These are phyloP conservation scores for Aspergillus sclerotialis DNA, from an alignment of 2,329 filamentous ascomycete genomes.

Conservation along the genomic window DNA sequence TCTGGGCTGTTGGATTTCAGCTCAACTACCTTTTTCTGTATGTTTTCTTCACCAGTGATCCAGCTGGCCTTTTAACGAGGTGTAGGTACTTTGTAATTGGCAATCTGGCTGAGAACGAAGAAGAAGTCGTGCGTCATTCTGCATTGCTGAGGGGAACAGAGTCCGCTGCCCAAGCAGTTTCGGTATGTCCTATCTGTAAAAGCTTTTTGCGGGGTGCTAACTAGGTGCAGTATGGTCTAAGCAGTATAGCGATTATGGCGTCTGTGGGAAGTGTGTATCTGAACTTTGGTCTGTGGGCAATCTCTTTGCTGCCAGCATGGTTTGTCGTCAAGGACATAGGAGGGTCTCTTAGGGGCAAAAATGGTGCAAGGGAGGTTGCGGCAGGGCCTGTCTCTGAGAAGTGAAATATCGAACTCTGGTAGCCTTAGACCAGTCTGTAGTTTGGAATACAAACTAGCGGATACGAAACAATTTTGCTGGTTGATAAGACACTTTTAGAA, in stretches of 20 bases:
- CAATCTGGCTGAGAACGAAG: slow-evolving; percentile 55
- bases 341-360: slow-evolving; percentile 20
- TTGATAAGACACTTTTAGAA: too few species aligned
- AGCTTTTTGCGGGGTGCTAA: not conserved
- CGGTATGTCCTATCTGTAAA: slow-evolving; percentile 31
- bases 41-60: slow-evolving; percentile 15
- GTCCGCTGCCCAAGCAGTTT: slow-evolving; percentile 65
- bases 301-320: slow-evolving; percentile 61
- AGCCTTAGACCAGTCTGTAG: too few species aligned
- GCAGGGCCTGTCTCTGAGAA: too few species aligned
- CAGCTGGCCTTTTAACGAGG: not conserved
- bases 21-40: slow-evolving; percentile 66
- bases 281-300: slow-evolving; percentile 62
- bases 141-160: slow-evolving; percentile 63
- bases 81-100: slow-evolving; percentile 62
- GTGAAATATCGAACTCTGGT: too few species aligned
- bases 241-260: slow-evolving; percentile 55
- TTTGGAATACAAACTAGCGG: too few species aligned
- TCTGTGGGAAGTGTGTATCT: slow-evolving; percentile 61
- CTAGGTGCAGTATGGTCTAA: slow-evolving; percentile 53
- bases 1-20: slow-evolving; percentile 62
- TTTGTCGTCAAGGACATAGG: slow-evolving; percentile 55
- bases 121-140: slow-evolving; percentile 61
- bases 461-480: too few species aligned
- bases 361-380: slow-evolving; percentile 21